Base-by-base conservation (phyloP, 192 early-diverging fungal genomes). In the Gryganskiella cystojenkinii region DNA sequence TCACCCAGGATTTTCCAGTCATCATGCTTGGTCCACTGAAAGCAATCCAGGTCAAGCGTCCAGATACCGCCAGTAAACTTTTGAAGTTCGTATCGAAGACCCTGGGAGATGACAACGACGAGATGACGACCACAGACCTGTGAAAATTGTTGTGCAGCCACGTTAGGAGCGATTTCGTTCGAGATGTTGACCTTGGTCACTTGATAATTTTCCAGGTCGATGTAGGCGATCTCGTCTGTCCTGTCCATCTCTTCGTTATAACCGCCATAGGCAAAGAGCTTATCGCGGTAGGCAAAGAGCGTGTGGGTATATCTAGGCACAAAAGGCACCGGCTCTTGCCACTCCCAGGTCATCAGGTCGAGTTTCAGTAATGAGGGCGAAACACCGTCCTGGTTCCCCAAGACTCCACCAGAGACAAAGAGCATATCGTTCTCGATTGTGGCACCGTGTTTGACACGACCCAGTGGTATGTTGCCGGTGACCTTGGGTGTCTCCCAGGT, bases 261-360 rank as follows among this genome's bases (percentile, higher is more conserved):
- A 1, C 90, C 90, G 45, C 90, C 88, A 64, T 83, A 92, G 9
- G 87, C 60, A 71, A 87, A 89, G 20, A 92, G 75, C 13, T 88
- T 82, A 22, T 80, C 58, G 25, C 79, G 71, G 70, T 84, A 86
- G 17, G 82, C 69, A 66, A 84, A 90, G n/a, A 85, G 80, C 15
- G 83, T 83, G 62, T 92, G 90, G 20, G 81, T 80, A 54, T 82
- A 75, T 49, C 90, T 68, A 20, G 70, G 50, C 25, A 85, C 83
- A 71, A 90, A 90, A 4, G 70, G 69, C 22, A 88, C 75, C 0
- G 88, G 82, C 47, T 74, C 52, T 51, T 86, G 70, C 90, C 90
- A 91, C 31, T 79, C 81, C 81, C 87, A 84, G 10, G 82, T 86
- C 54, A 61, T 27, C 3, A 92, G 79, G 56, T 92, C 87, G 27